Conservation (phyloP, 1,284 basidiomycete genomes). For the Sporisorium graminicola region DNA sequence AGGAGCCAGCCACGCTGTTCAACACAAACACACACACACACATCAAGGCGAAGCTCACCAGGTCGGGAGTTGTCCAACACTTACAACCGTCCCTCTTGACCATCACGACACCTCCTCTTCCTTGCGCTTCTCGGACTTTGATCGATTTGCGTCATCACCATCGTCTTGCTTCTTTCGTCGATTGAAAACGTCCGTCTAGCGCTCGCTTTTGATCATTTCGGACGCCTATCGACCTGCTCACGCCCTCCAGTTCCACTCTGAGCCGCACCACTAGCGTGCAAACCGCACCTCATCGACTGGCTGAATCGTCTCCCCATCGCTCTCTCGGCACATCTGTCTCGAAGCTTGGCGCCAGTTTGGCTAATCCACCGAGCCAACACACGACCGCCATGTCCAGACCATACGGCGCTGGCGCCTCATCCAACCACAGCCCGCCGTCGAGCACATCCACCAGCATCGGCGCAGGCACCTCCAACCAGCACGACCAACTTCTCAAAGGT, state of each 20-base stretch:
- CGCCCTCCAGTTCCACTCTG: too few relatives aligned
- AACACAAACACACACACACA: too few relatives aligned
- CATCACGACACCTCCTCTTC: neutral
- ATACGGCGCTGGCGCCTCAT: constrained; percentile 28
- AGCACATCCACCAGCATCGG: constrained; percentile 40
- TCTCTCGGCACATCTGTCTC: too few relatives aligned
- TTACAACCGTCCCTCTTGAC: neutral
- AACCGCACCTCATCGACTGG: neutral
- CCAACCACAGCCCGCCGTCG: constrained; percentile 30
- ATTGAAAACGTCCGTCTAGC: too few relatives aligned
- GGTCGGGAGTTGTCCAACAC: neutral
- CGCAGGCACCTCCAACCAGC: constrained; percentile 17
- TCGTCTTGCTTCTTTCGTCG: neutral
- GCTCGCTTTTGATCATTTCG: too few relatives aligned
- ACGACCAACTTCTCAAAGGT: constrained; percentile 19
- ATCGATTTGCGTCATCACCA: neutral
- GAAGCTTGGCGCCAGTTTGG: neutral
- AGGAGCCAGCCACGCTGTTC: neutral
- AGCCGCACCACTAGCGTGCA: too few relatives aligned
- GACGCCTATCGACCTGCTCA: too few relatives aligned
- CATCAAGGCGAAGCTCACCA: too few relatives aligned
- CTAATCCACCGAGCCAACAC: neutral
- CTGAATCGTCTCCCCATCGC: neutral
- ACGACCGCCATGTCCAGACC: constrained; percentile 14
- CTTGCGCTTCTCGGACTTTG: neutral